Conservation (phyloP, 2,329 filamentous ascomycete species). For the Colletotrichum sp. region DNA sequence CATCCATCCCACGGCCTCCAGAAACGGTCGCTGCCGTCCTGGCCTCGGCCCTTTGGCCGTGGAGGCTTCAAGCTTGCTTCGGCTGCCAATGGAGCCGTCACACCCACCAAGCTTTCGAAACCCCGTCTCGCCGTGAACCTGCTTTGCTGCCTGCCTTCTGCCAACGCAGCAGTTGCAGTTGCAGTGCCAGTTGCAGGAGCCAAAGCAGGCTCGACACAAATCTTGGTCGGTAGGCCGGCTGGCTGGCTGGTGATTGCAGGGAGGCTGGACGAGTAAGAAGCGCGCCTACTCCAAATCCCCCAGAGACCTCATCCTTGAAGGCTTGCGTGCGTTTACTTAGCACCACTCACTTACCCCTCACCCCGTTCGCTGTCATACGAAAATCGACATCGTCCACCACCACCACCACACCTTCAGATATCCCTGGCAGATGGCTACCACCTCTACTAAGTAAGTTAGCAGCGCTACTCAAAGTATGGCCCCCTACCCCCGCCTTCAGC, state of each 20-base stretch:
- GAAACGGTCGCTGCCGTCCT: neutral
- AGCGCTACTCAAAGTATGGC: neutral
- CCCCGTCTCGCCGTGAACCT: neutral
- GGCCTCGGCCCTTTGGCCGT: neutral
- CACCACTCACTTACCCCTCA: neutral
- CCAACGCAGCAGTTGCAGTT: conserved; percentile 12
- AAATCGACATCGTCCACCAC: neutral
- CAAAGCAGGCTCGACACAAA: neutral
- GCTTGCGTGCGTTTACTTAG: neutral
- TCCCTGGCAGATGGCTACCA: neutral
- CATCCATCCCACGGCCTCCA: neutral
- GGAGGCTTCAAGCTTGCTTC: neutral
- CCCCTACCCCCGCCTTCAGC: neutral
- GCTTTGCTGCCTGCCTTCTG: neutral
- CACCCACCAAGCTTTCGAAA: conserved; percentile 7
- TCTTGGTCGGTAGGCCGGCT: neutral
- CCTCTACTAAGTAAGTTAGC: neutral
- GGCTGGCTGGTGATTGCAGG: conserved; percentile 6
- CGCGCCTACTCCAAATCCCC: conserved; percentile 8
- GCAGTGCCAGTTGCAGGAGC: neutral
- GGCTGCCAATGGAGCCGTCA: conserved; percentile 2
- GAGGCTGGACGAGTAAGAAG: conserved; percentile 21
- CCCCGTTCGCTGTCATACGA: neutral
- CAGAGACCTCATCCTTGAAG: neutral
- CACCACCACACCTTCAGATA: neutral